A percentile compares a stretch with the other conserved stretches of the same genome.
phyloP scores from a whole-genome alignment of 805 yeast species.

The Kodamaea lidongshanica region DNA sequence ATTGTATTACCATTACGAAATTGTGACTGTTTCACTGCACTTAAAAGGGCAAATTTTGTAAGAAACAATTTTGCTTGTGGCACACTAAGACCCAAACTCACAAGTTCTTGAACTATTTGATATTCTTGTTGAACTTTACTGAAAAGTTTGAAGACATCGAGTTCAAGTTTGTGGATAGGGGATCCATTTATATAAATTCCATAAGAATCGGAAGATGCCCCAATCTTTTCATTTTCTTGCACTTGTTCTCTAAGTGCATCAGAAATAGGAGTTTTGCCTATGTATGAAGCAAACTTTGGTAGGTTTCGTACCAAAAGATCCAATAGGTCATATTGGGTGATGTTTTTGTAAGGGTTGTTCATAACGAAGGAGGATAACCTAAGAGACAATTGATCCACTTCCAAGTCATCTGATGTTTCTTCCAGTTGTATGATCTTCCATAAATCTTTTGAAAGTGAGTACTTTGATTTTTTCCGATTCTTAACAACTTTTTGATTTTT shows the following conservation, averaged over 20 bases:
- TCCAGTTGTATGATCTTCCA: slow-evolving; percentile 13
- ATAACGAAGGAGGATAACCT: slow-evolving; percentile 38
- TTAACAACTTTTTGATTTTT: too few species aligned
- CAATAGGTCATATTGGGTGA: slow-evolving; percentile 30
- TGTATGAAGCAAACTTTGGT: slow-evolving; percentile 45
- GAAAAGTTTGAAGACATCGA: slow-evolving; percentile 39
- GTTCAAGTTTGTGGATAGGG: slow-evolving; percentile 40
- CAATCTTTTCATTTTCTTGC: slow-evolving; percentile 28
- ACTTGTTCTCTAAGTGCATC: slow-evolving; percentile 22
- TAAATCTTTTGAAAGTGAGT: slow-evolving; percentile 16
- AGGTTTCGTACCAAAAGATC: slow-evolving; percentile 42
- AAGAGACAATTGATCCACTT: slow-evolving; percentile 29
- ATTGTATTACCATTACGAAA: slow-evolving; percentile 28
- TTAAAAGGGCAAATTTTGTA: slow-evolving; percentile 33
- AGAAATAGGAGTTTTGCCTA: slow-evolving; percentile 19
- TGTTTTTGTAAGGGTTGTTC: slow-evolving; percentile 12
- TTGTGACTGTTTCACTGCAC: slow-evolving; percentile 34
- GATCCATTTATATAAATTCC: slow-evolving; percentile 72
- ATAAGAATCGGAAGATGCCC: slow-evolving; percentile 32
- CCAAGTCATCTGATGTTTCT: slow-evolving; percentile 22
- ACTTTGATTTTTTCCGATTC: slow-evolving; percentile 9
- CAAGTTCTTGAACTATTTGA: slow-evolving; percentile 18
- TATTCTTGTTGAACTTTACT: slow-evolving; percentile 30
- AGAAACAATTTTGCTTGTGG: slow-evolving; percentile 29
- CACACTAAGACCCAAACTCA: slow-evolving; percentile 23